Conservation (phyloP, 176 grass and related monocot genomes). For the Phoenix roebelenii region DNA sequence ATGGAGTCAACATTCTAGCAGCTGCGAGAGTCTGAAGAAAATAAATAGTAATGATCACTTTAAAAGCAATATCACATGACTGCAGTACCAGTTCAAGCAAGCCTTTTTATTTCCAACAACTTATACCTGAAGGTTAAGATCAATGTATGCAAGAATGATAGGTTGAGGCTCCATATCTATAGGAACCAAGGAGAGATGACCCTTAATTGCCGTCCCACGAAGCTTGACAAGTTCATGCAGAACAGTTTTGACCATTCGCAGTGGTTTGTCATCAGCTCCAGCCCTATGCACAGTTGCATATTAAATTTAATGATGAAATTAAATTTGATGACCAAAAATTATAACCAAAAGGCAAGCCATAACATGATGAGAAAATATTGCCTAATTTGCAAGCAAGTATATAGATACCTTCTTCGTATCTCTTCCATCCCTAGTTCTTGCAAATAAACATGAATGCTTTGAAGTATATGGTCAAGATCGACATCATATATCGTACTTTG, state of each 20-base stretch:
- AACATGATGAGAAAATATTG: neutral
- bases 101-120: neutral
- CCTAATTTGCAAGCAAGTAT: slow-evolving; percentile 1
- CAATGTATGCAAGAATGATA: slow-evolving; percentile 98
- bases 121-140: slow-evolving; percentile 96
- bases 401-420: slow-evolving; percentile 75
- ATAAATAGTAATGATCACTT: neutral
- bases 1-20: slow-evolving; percentile 96
- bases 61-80: neutral
- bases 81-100: too few species aligned
- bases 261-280: slow-evolving; percentile 95
- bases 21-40: slow-evolving; percentile 78
- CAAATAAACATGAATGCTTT: slow-evolving; percentile 95
- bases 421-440: slow-evolving; percentile 99
- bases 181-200: slow-evolving; percentile 99
- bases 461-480: slow-evolving; percentile 93
- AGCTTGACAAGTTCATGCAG: slow-evolving; percentile 99
- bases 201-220: slow-evolving; percentile 90
- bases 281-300: slow-evolving; percentile 41
- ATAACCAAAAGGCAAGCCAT: neutral
- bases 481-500: slow-evolving; percentile 94
- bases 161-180: slow-evolving; percentile 97
- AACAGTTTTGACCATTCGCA: slow-evolving; percentile 99
- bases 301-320: slow-evolving; percentile 2
- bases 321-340: too few species aligned